phyloP scores from a whole-genome alignment of 768 basidiomycete species.

The Russula vinacea region DNA sequence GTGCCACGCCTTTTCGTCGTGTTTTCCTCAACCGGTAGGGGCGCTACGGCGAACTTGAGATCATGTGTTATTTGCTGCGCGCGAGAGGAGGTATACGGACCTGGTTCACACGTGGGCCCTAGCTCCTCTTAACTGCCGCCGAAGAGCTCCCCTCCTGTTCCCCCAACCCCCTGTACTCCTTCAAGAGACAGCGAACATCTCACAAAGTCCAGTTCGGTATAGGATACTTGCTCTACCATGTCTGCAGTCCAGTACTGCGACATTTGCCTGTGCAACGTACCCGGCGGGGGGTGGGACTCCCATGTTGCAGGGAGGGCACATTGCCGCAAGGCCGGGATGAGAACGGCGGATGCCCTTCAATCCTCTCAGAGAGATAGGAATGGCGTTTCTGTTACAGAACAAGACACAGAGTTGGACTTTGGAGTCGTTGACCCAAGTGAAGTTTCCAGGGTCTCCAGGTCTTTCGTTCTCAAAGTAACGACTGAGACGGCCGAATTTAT shows the following conservation, averaged over 20 bases:
- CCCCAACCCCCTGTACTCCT: not conserved
- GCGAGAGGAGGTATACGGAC: not conserved
- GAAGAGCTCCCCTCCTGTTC: not conserved
- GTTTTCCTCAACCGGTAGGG: slow-evolving; percentile 12
- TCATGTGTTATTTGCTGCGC: not conserved
- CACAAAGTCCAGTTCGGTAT: not conserved
- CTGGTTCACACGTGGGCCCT: not conserved
- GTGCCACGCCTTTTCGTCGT: slow-evolving; percentile 11
- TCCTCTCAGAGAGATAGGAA: slow-evolving; percentile 11
- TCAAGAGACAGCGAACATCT: not conserved
- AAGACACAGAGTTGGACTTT: slow-evolving; percentile 8
- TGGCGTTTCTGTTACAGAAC: slow-evolving; percentile 3
- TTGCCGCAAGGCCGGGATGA: slow-evolving; percentile 10
- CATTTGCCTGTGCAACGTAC: slow-evolving; percentile 4
- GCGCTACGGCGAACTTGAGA: slow-evolving; percentile 13
- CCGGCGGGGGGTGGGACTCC: not conserved
- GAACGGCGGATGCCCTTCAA: not conserved
- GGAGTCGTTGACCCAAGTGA: not conserved
- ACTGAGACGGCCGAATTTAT: not conserved
- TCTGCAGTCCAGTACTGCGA: not conserved
- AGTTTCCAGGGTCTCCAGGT: not conserved
- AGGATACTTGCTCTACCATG: not conserved
- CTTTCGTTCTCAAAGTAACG: slow-evolving; percentile 6
- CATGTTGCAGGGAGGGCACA: slow-evolving; percentile 10
- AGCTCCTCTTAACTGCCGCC: not conserved